Percentiles rank a stretch among this genome's conserved stretches.
phyloP scores from a whole-genome alignment of 1,284 basidiomycete genomes.

The Rhodotorula sp. region DNA sequence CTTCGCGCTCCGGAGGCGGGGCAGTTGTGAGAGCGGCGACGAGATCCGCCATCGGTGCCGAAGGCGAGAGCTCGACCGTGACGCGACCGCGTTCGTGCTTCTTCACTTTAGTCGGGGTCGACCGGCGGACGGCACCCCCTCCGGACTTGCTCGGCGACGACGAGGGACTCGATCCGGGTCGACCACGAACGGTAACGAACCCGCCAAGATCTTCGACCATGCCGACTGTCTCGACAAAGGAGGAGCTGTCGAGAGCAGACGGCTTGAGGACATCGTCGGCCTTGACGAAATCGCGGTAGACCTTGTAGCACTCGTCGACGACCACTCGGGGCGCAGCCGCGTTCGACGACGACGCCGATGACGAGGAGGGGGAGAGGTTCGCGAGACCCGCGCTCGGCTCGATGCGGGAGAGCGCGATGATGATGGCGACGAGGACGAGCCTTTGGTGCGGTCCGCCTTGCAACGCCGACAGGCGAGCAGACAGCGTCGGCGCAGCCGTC shows the following conservation, averaged over 20 bases:
- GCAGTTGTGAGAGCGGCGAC: not conserved
- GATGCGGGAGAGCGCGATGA: slow-evolving; percentile 26
- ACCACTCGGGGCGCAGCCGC: not conserved
- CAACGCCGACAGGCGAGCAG: slow-evolving; percentile 14
- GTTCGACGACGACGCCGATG: not conserved
- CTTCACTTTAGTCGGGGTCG: slow-evolving; percentile 9
- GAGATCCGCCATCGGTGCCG: slow-evolving; percentile 9
- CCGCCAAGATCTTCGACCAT: slow-evolving; percentile 30
- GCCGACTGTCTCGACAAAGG: slow-evolving; percentile 17
- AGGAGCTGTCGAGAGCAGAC: not conserved
- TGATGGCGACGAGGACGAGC: slow-evolving; percentile 24
- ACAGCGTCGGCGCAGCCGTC: slow-evolving; percentile 14
- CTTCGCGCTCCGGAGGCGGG: slow-evolving; percentile 1
- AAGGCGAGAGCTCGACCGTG: slow-evolving; percentile 10
- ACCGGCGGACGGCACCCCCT: not conserved
- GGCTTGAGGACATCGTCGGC: slow-evolving; percentile 3
- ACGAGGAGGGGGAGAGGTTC: not conserved
- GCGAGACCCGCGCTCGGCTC: not conserved
- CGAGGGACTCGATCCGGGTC: not conserved
- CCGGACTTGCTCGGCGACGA: slow-evolving; percentile 8
- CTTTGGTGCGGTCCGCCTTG: slow-evolving; percentile 24
- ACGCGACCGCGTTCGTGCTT: not conserved
- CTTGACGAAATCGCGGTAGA: slow-evolving; percentile 21
- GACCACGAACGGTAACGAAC: slow-evolving; percentile 13
- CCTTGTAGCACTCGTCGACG: slow-evolving; percentile 20